Base-by-base conservation (phyloP, 202 grass and related monocot genomes). In the Sporobolus alterniflorus region DNA sequence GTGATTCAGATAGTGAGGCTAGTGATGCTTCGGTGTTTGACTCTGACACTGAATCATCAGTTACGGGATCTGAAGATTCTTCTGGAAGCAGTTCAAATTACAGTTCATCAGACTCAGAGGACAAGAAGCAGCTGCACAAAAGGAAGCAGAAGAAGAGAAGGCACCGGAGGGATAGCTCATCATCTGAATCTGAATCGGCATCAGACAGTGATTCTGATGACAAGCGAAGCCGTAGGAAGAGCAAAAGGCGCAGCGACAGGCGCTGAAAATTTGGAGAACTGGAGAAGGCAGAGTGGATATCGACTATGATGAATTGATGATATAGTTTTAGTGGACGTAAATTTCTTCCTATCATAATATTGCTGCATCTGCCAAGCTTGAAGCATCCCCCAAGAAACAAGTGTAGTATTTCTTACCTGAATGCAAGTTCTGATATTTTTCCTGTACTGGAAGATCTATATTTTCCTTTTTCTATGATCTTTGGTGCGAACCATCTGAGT, bases 21-120 rank as follows among this genome's bases (percentile, higher is more conserved):
- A 92, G 90, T 12, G 93, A 87, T 73, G 89, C 80, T 32, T 93
- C 89, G 0, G 89, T 92, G 54, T 91, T 95, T 31, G 89, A 95
- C 70, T 85, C 85, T 11, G 79, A 92, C 30, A 89, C 73, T 65
- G 87, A 89, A 78, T 90, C 82, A 67, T 84, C 89, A 18, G 79
- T 75, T 36, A 90, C 64, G 0, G 61, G 74, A 42, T 88, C 89
- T 40, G 80, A 88, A 30, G 80, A 96, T 75, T 90, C 89, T 33
- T 93, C 90, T 42, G 89, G 82, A 83, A 93, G 82, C 42, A 98
- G 91, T 81, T 96, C 71, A 15, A 91, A 84, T 64, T 88, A 72
- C 71, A 84, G 88, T 71, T 93, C 89, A 28, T 92, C 83, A 22
- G 83, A 93, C 84, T 91, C 79, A 0, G 89, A 95, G 68, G 93